Conservation (phyloP, 495 filamentous ascomycete species). For the Lepidopterella palustris region DNA sequence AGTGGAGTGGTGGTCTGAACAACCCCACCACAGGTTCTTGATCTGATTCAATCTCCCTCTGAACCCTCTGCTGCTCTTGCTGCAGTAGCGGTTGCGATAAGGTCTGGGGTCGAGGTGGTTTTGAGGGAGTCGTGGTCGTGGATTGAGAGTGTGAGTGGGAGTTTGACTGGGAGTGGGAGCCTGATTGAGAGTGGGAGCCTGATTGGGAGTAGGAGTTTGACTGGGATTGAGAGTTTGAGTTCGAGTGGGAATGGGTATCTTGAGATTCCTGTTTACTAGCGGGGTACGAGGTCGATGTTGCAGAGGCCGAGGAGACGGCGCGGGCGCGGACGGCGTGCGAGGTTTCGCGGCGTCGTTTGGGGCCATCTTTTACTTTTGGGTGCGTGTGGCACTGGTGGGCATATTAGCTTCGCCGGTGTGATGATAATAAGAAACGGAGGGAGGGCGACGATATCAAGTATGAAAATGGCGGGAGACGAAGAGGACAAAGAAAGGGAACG, state of each 20-base stretch:
- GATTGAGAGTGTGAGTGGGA: too few relatives aligned
- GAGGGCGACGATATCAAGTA: conserved; percentile 22
- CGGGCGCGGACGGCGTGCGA: conserved; percentile 39
- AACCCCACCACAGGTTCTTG: too few relatives aligned
- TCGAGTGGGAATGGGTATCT: conserved; percentile 2
- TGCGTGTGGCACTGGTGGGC: conserved; percentile 62
- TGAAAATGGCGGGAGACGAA: neutral
- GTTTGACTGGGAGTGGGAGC: conserved; percentile 1
- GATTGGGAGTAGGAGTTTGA: too few relatives aligned
- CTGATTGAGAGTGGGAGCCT: too few relatives aligned
- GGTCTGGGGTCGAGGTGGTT: too few relatives aligned
- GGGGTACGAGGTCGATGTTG: conserved; percentile 21
- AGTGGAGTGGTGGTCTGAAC: too few relatives aligned
- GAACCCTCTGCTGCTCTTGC: too few relatives aligned
- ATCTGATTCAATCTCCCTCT: too few relatives aligned
- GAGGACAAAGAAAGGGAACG: conserved; percentile 3
- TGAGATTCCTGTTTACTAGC: conserved; percentile 15
- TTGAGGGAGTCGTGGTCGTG: too few relatives aligned
- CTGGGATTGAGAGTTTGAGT: neutral
- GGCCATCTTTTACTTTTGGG: conserved; percentile 64
- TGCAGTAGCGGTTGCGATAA: too few relatives aligned
- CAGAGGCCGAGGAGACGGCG: conserved; percentile 28
- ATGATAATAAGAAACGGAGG: too few relatives aligned
- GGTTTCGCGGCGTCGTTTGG: conserved; percentile 63
- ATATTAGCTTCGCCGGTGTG: conserved; percentile 38